phyloP scores from a whole-genome alignment of 257 asterid species.

The Jacaranda mimosifolia region DNA sequence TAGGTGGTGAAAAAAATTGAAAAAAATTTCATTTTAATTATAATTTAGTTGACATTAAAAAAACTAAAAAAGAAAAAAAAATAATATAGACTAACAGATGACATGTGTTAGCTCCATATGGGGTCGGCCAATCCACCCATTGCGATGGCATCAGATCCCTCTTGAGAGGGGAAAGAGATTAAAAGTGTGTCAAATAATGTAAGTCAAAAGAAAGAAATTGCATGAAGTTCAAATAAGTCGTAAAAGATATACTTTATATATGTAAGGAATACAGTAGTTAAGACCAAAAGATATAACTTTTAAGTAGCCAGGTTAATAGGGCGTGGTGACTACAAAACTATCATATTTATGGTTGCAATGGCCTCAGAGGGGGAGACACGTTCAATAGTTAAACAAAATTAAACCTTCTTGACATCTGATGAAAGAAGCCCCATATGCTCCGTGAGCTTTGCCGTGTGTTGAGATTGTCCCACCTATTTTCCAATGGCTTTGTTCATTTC shows the following conservation, averaged over 20 bases:
- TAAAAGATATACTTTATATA: constrained; percentile 26
- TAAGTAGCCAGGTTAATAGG: constrained; percentile 41
- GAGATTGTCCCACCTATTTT: constrained; percentile 69
- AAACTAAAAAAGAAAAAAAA: too few species aligned
- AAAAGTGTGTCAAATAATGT: too few species aligned
- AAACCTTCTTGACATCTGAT: constrained; percentile 61
- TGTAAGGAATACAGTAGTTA: constrained; percentile 36
- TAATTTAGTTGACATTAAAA: too few species aligned
- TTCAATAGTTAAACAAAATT: constrained; percentile 3
- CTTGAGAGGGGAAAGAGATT: too few species aligned
- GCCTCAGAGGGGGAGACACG: constrained; percentile 26
- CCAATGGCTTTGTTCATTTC: constrained; percentile 46
- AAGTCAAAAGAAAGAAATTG: too few species aligned
- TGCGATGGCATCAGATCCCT: too few species aligned
- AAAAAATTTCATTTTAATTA: too few species aligned
- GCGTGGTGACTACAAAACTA: constrained; percentile 30
- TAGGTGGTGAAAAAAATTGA: too few species aligned
- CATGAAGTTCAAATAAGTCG: not conserved
- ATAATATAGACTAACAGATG: too few species aligned
- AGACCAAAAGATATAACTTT: constrained; percentile 40
- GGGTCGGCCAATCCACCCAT: too few species aligned
- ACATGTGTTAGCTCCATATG: too few species aligned
- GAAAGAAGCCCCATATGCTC: constrained; percentile 90
- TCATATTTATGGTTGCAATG: constrained; percentile 16
- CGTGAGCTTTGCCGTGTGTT: constrained; percentile 73